A percentile compares a stretch with the other conserved stretches of the same genome.
Conservation (phyloP, 352 stramenopile genomes). For the Pythium rhizo-oryzae region DNA sequence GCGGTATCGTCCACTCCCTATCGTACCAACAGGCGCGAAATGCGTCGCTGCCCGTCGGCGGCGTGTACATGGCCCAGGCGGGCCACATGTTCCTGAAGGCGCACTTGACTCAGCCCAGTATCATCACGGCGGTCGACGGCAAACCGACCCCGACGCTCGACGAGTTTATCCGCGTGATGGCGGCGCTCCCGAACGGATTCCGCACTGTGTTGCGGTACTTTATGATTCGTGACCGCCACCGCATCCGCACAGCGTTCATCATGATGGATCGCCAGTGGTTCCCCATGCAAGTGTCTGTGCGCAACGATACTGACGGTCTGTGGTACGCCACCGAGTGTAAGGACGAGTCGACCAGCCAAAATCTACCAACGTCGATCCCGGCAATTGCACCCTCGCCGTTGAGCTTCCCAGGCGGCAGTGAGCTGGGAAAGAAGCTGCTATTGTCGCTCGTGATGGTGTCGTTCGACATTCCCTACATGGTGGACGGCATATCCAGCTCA, state of each 20-base stretch:
- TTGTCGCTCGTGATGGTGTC: constrained; percentile 89
- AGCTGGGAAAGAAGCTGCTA: constrained; percentile 71
- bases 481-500: constrained; percentile 90
- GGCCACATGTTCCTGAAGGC: constrained; percentile 93
- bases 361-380: constrained; percentile 38
- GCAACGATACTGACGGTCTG: constrained; percentile 71
- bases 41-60: constrained; percentile 68
- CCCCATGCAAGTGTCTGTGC: constrained; percentile 76
- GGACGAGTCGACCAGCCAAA: constrained; percentile 20
- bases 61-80: constrained; percentile 85
- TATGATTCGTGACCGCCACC: constrained; percentile 86
- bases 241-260: constrained; percentile 84
- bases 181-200: constrained; percentile 73
- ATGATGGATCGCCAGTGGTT: constrained; percentile 92
- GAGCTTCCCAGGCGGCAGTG: constrained; percentile 70
- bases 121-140: constrained; percentile 85
- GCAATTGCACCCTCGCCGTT: constrained; percentile 59
- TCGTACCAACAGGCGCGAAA: constrained; percentile 90
- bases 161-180: constrained; percentile 78
- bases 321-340: constrained; percentile 61
- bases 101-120: constrained; percentile 80
- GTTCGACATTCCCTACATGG: constrained; percentile 92
- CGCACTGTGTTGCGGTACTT: constrained; percentile 87
- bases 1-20: constrained; percentile 86
- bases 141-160: constrained; percentile 82